phyloP scores from a whole-genome alignment of 805 yeast genomes.

The Saccharomycopsis sp. region DNA sequence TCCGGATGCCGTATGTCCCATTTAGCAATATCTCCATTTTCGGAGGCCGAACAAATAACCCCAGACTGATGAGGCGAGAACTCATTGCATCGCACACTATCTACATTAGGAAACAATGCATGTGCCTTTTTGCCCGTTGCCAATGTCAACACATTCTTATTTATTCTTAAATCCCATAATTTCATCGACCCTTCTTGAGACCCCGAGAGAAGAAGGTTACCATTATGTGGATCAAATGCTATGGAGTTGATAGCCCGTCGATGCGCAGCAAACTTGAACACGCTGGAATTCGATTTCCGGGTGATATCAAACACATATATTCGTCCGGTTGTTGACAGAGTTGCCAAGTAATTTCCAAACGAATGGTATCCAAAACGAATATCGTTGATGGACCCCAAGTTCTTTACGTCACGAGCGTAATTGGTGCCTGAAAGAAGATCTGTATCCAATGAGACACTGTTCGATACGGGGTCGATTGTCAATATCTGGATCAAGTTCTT shows the following conservation, averaged over 20 bases:
- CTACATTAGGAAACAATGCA: slow-evolving; percentile 51
- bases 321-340: slow-evolving; percentile 43
- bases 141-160: slow-evolving; percentile 39
- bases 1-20: slow-evolving; percentile 76
- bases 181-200: slow-evolving; percentile 77
- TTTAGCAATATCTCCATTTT: slow-evolving; percentile 78
- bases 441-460: slow-evolving; percentile 27
- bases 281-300: slow-evolving; percentile 28
- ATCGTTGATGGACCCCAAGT: slow-evolving; percentile 38
- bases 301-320: slow-evolving; percentile 32
- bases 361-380: slow-evolving; percentile 37
- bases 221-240: slow-evolving; percentile 33
- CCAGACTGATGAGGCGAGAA: slow-evolving; percentile 46
- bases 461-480: slow-evolving; percentile 26
- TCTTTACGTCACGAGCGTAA: slow-evolving; percentile 29
- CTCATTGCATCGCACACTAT: slow-evolving; percentile 44
- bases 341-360: slow-evolving; percentile 35
- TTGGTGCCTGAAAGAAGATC: slow-evolving; percentile 30
- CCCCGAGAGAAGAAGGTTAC: slow-evolving; percentile 46
- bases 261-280: slow-evolving; percentile 34
- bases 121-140: slow-evolving; percentile 33
- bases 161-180: slow-evolving; percentile 62
- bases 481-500: slow-evolving; percentile 36
- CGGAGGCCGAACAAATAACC: slow-evolving; percentile 73
- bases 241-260: slow-evolving; percentile 41